A percentile compares a stretch with the other conserved stretches of the same genome.
Evolutionary conservation across 139 green algal species (phyloP).

Genomic region (Gonium pectorale): DNA sequence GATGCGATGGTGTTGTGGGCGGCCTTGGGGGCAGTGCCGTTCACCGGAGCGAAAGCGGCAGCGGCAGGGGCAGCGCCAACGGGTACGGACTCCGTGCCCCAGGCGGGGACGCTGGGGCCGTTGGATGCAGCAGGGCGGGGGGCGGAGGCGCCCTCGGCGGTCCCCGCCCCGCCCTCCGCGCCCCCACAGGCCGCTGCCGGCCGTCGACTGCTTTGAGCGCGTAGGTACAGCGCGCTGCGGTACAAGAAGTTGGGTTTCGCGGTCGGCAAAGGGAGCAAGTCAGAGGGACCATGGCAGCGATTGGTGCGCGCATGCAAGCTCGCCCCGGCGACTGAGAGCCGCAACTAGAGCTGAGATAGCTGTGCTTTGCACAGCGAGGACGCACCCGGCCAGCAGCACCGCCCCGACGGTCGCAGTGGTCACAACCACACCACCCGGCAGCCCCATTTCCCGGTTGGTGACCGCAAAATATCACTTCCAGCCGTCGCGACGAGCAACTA

Average conservation of each 20-base stretch:
- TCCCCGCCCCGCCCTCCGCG: too few relatives aligned
- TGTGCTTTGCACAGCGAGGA: not conserved
- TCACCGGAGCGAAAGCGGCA: too few relatives aligned
- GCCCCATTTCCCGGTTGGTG: not conserved
- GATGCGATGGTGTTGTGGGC: not conserved
- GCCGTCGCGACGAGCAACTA: not conserved
- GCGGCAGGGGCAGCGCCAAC: not conserved
- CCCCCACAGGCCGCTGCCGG: too few relatives aligned
- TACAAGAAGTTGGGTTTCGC: not conserved
- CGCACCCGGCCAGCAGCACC: slow-evolving; percentile 5
- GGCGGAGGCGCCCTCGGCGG: not conserved
- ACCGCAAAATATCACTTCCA: too few relatives aligned
- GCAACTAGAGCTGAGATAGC: not conserved
- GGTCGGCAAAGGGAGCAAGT: too few relatives aligned
- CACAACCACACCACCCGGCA: not conserved
- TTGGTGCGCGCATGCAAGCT: too few relatives aligned
- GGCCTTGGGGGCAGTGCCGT: not conserved
- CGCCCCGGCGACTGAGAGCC: not conserved
- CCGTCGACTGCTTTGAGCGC: not conserved
- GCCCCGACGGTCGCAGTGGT: slow-evolving; percentile 4
- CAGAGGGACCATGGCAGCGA: too few relatives aligned
- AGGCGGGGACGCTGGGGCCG: not conserved
- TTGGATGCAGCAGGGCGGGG: not conserved
- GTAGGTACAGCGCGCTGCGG: not conserved
- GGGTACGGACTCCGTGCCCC: slow-evolving; percentile 2